Conservation (phyloP, 352 stramenopile genomes). For the Globisporangium polare region DNA sequence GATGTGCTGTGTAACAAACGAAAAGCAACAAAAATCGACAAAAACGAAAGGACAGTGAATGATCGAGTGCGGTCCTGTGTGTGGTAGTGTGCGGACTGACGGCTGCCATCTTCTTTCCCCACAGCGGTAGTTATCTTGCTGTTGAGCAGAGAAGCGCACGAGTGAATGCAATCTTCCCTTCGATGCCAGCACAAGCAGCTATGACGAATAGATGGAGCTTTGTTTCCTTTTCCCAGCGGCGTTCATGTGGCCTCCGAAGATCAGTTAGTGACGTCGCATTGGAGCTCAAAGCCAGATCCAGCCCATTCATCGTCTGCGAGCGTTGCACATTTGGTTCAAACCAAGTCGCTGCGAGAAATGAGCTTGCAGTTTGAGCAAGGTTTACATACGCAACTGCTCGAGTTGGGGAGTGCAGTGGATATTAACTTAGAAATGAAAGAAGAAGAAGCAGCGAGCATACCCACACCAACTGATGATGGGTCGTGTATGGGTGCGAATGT, state of each 20-base stretch:
- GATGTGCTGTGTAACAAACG: background rate
- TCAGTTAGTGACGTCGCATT: too few species aligned
- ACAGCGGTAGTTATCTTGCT: background rate
- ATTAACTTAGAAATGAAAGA: conserved; percentile 7
- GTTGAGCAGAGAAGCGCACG: background rate
- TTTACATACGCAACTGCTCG: too few species aligned
- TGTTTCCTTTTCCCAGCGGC: too few species aligned
- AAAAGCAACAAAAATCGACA: background rate
- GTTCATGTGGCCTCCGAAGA: too few species aligned
- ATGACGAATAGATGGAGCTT: too few species aligned
- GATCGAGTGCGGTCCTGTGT: background rate
- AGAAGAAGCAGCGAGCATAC: conserved; percentile 6
- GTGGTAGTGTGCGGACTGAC: background rate
- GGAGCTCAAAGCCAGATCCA: too few species aligned
- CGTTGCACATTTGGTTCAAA: background rate
- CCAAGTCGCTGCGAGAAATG: background rate
- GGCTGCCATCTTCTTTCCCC: background rate
- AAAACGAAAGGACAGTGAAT: background rate
- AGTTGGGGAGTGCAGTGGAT: background rate
- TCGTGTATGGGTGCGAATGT: background rate
- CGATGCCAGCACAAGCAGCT: too few species aligned
- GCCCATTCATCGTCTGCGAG: too few species aligned
- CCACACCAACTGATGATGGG: background rate
- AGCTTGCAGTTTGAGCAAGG: too few species aligned
- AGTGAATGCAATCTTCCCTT: too few species aligned